Percentiles rank a stretch among this genome's conserved stretches.
Conservation (phyloP, 192 early-diverging fungal species). For the Podila minutissima region DNA sequence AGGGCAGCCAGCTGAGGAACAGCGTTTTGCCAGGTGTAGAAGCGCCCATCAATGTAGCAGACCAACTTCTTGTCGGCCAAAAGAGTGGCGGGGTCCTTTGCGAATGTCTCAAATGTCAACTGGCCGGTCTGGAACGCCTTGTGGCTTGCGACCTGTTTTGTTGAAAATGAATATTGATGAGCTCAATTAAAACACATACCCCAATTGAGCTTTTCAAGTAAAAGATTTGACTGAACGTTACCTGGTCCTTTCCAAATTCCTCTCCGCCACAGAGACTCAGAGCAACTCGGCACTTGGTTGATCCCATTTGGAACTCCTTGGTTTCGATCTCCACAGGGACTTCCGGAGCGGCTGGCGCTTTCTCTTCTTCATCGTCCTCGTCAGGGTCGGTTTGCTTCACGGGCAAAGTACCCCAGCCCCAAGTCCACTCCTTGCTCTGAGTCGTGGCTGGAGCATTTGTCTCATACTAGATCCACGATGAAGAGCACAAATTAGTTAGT, state of each 20-base stretch:
- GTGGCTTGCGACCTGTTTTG: slow-evolving; percentile 30
- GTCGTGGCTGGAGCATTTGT: slow-evolving; percentile 13
- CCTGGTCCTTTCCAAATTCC: slow-evolving; percentile 55
- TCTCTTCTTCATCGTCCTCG: slow-evolving; percentile 32
- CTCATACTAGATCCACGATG: slow-evolving; percentile 25
- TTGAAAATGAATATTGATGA: neutral
- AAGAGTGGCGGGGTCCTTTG: slow-evolving; percentile 38
- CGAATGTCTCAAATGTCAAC: slow-evolving; percentile 40
- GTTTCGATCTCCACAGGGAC: slow-evolving; percentile 38
- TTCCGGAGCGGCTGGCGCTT: slow-evolving; percentile 22
- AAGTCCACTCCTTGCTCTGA: slow-evolving; percentile 66
- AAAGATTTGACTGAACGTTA: slow-evolving; percentile 10
- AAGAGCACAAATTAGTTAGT: neutral
- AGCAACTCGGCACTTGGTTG: slow-evolving; percentile 57
- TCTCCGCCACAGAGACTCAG: slow-evolving; percentile 67
- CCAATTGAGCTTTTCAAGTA: too few species aligned
- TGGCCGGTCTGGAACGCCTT: slow-evolving; percentile 26
- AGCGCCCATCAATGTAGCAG: slow-evolving; percentile 54
- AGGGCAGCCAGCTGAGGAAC: slow-evolving; percentile 69
- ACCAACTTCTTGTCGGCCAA: slow-evolving; percentile 46
- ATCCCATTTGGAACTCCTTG: slow-evolving; percentile 49
- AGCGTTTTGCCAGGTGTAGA: slow-evolving; percentile 69
- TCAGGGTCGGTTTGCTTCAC: slow-evolving; percentile 57
- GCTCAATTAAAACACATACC: too few species aligned
- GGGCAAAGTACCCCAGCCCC: slow-evolving; percentile 80